Percentiles rank a stretch among this genome's conserved stretches.
Conservation (phyloP, 2,329 filamentous ascomycete species). For the Aureobasidium sp. region DNA sequence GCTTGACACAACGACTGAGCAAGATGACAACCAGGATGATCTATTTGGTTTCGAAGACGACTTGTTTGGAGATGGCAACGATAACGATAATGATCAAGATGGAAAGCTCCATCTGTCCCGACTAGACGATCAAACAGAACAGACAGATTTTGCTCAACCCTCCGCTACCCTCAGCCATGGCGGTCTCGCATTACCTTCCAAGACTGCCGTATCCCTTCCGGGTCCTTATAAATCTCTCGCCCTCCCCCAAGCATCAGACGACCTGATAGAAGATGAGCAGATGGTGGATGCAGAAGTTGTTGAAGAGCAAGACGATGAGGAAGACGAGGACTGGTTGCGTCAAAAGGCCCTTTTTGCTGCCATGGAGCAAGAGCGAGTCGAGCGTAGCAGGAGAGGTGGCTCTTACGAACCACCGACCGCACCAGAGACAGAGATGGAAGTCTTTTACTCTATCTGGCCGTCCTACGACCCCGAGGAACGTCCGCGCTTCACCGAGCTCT, state of each 20-base stretch:
- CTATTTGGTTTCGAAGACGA: constrained; percentile 50
- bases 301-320: constrained; percentile 24
- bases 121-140: constrained; percentile 17
- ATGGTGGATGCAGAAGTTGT: constrained; percentile 18
- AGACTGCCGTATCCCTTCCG: constrained; percentile 17
- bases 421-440: constrained; percentile 65
- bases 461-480: constrained; percentile 68
- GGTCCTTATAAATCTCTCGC: constrained; percentile 15
- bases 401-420: constrained; percentile 54
- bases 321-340: constrained; percentile 24
- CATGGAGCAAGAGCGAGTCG: constrained; percentile 19
- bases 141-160: background rate
- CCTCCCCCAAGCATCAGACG: background rate
- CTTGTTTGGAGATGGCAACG: constrained; percentile 57
- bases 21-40: constrained; percentile 14
- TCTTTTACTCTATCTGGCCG: constrained; percentile 74
- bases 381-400: constrained; percentile 37
- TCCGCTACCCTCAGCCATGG: constrained; percentile 18
- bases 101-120: background rate
- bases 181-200: constrained; percentile 27
- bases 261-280: constrained; percentile 10
- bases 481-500: constrained; percentile 72
- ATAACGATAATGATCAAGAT: constrained; percentile 19
- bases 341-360: constrained; percentile 28
- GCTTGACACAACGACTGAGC: background rate